These are phyloP conservation scores for Phytophthora fragariaefolia DNA, from an alignment of 352 stramenopile genomes.

Conservation along the genomic window DNA sequence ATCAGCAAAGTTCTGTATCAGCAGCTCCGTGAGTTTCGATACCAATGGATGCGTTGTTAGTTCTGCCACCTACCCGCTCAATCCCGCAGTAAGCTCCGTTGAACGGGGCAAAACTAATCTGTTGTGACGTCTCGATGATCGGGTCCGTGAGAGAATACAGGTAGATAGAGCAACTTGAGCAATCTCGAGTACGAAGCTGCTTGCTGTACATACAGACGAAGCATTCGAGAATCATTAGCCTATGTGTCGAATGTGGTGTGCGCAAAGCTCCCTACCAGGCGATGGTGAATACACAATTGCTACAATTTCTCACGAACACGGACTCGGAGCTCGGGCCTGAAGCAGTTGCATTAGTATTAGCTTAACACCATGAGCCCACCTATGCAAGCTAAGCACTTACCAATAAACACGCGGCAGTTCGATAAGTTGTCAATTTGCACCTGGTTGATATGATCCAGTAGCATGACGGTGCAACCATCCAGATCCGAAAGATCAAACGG, in stretches of 20 bases:
- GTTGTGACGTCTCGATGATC: conserved; percentile 91
- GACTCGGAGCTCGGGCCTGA: conserved; percentile 83
- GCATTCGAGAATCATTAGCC: too few species aligned
- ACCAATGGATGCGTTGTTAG: background rate
- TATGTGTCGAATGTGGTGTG: too few species aligned
- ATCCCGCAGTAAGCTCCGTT: conserved; percentile 85
- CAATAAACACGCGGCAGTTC: conserved; percentile 90
- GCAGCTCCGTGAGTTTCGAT: background rate
- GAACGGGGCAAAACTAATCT: conserved; percentile 91
- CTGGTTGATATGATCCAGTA: conserved; percentile 91
- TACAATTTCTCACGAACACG: conserved; percentile 92
- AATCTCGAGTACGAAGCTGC: conserved; percentile 91
- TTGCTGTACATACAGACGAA: conserved; percentile 54
- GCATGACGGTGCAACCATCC: conserved; percentile 76
- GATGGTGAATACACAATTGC: conserved; percentile 90
- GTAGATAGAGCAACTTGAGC: conserved; percentile 80
- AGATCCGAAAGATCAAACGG: conserved; percentile 90
- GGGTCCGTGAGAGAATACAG: conserved; percentile 92
- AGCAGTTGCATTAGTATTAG: background rate
- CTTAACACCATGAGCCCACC: background rate
- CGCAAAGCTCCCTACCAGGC: conserved; percentile 84
- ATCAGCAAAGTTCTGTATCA: conserved; percentile 64
- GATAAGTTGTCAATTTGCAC: conserved; percentile 92
- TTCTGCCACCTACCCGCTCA: conserved; percentile 40
- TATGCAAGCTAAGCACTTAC: conserved; percentile 8